These are phyloP conservation scores for Aureobasidium sp. DNA, from an alignment of 2,329 filamentous ascomycete species.

Conservation along the genomic window DNA sequence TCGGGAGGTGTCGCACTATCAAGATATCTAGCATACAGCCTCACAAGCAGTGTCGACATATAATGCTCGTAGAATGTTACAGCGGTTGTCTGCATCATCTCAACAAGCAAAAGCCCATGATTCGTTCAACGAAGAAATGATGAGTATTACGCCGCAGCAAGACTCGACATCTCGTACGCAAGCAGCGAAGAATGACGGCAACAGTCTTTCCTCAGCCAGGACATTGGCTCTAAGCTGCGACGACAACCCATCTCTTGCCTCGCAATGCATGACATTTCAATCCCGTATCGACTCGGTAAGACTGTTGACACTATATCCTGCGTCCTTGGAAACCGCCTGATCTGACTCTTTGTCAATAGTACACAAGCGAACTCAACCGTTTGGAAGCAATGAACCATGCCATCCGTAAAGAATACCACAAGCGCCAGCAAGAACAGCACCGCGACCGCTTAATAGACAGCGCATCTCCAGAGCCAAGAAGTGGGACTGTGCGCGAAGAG, in stretches of 20 bases:
- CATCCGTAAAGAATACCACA: background rate
- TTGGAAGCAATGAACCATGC: background rate
- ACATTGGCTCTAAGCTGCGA: background rate
- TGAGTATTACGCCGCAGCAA: background rate
- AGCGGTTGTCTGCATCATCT: background rate
- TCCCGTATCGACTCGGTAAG: background rate
- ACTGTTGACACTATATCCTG: background rate
- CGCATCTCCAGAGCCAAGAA: background rate
- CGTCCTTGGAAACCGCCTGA: background rate
- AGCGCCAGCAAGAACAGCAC: background rate
- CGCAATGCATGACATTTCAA: background rate
- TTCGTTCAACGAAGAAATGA: background rate
- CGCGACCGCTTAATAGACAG: background rate
- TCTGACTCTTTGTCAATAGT: background rate
- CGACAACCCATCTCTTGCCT: background rate
- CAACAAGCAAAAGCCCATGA: background rate
- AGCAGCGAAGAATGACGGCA: no score
- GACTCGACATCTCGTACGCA: background rate
- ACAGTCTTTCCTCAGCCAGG: background rate
- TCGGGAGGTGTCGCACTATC: background rate
- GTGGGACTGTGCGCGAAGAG: background rate
- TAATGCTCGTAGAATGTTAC: background rate
- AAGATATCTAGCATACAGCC: no score
- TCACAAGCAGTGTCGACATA: background rate
- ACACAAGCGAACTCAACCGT: background rate